Evolutionary conservation across 331 rosid genomes (phyloP).

Genomic region (Acacia concinna): DNA sequence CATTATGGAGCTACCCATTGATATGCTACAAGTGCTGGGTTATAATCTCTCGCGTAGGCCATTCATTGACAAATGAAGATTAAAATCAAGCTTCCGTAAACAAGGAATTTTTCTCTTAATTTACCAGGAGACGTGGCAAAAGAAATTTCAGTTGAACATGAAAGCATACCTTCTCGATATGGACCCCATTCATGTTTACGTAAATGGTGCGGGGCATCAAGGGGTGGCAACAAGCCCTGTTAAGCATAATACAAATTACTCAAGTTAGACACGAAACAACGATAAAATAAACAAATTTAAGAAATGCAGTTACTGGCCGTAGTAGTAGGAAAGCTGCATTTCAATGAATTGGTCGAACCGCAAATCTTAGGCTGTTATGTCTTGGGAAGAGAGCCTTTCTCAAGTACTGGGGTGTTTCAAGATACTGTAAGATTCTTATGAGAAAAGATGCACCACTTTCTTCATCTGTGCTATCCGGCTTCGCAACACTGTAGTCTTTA

Average conservation of each 20-base stretch:
- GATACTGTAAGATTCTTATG: conserved; percentile 70
- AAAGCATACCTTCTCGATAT: conserved; percentile 70
- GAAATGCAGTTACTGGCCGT: conserved; percentile 5
- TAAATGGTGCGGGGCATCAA: conserved; percentile 97
- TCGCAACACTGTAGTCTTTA: conserved; percentile 24
- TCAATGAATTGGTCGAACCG: conserved; percentile 50
- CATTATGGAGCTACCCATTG: conserved; percentile 7
- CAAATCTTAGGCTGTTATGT: conserved; percentile 84
- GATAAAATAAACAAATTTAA: conserved; percentile 6
- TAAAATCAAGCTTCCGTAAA: neutral
- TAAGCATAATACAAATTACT: conserved; percentile 19
- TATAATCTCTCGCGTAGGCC: neutral
- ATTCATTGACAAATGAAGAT: neutral
- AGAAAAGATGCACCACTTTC: conserved; percentile 84
- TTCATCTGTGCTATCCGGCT: conserved; percentile 52
- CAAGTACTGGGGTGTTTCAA: conserved; percentile 95
- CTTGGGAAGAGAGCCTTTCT: conserved; percentile 83
- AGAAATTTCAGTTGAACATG: conserved; percentile 8
- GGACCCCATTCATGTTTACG: conserved; percentile 96
- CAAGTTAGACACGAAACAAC: conserved; percentile 16
- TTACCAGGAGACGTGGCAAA: neutral
- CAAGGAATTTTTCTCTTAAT: neutral
- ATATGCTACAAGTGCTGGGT: neutral
- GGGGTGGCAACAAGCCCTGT: conserved; percentile 94
- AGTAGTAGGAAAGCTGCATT: conserved; percentile 19